phyloP scores from a whole-genome alignment of 257 asterid genomes.

The Nicotiana obtusifolia region DNA sequence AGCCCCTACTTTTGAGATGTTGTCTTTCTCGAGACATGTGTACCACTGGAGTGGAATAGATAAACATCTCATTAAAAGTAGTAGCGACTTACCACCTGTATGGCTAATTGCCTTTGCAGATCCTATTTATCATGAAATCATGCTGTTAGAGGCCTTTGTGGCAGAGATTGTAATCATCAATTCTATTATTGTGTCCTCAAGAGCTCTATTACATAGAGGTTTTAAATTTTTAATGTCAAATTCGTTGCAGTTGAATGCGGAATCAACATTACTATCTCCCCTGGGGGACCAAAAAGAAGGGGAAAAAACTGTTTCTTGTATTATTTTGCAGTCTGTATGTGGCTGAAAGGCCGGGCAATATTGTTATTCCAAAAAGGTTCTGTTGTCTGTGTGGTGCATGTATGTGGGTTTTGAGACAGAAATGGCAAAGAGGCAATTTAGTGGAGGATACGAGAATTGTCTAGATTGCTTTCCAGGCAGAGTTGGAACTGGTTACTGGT shows the following conservation, averaged over 20 bases:
- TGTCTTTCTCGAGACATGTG: neutral
- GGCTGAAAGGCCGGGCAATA: neutral
- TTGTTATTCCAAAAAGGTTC: no score
- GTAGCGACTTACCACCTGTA: neutral
- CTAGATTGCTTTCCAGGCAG: no score
- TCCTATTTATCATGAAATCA: neutral
- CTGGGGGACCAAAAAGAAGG: neutral
- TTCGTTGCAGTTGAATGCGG: neutral
- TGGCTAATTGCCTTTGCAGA: neutral
- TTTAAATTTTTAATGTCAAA: neutral
- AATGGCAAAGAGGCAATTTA: no score
- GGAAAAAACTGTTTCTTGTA: neutral
- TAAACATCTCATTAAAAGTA: neutral
- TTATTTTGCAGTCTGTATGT: neutral
- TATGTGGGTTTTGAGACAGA: no score
- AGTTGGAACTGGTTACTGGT: no score
- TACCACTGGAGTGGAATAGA: neutral
- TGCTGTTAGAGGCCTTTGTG: neutral
- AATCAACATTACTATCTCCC: neutral
- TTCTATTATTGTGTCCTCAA: neutral
- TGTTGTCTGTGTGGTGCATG: no score
- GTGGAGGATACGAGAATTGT: no score
- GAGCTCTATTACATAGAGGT: neutral
- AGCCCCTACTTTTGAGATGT: slow-evolving; percentile 51
- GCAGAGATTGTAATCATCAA: slow-evolving; percentile 13